Percentiles rank a stretch among this genome's conserved stretches.
These are phyloP conservation scores for Monilinia aucupariae DNA, from an alignment of 2,329 filamentous ascomycete genomes.

Conservation along the genomic window DNA sequence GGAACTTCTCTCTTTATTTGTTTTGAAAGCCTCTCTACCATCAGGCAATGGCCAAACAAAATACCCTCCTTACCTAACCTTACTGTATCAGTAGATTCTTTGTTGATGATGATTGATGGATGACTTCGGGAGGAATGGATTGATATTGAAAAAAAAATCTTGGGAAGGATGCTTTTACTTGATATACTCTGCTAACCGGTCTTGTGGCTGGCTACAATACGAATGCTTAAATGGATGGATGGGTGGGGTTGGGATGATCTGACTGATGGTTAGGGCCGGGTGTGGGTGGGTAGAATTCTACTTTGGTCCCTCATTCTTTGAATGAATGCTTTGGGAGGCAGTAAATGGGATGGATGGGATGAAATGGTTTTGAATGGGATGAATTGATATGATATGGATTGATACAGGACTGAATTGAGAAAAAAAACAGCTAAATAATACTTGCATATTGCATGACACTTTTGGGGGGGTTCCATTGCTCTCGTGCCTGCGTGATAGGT, in stretches of 20 bases:
- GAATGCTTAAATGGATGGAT: background rate
- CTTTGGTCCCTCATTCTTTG: background rate
- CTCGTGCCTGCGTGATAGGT: background rate
- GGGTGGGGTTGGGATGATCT: background rate
- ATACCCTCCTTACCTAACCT: slow-evolving; percentile 1
- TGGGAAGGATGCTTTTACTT: background rate
- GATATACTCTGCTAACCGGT: background rate
- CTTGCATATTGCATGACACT: slow-evolving; percentile 1
- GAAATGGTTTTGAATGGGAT: background rate
- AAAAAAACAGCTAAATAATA: background rate
- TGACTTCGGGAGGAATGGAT: background rate
- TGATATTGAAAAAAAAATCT: background rate
- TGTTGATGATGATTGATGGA: slow-evolving; percentile 12
- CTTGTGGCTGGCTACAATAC: background rate
- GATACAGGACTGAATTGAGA: slow-evolving; percentile 5
- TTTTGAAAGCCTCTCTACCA: slow-evolving; percentile 4
- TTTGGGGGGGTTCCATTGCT: background rate
- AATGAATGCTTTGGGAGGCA: background rate
- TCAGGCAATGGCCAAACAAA: slow-evolving; percentile 7
- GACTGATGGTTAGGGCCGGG: background rate
- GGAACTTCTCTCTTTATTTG: background rate
- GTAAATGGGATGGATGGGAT: background rate
- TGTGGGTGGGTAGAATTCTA: background rate
- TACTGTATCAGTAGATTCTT: slow-evolving; percentile 12
- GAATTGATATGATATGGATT: slow-evolving; percentile 3